Evolutionary conservation across 2,329 filamentous ascomycete species (phyloP).

Genomic region (Anisogramma anomala): DNA sequence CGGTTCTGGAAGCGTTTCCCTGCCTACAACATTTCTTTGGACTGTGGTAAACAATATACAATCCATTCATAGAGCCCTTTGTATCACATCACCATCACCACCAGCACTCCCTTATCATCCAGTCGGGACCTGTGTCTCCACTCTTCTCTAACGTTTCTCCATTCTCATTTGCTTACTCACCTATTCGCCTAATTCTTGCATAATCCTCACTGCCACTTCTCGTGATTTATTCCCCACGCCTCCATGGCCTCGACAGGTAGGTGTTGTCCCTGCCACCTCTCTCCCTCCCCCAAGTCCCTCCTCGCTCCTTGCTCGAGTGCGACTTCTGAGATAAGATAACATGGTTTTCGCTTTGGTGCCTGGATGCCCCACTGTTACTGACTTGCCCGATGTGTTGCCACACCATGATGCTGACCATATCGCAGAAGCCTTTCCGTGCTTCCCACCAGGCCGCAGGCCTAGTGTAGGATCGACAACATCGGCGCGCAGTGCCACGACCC

Average conservation of each 20-base stretch:
- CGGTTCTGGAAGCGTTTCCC: no score
- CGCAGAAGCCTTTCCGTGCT: slow-evolving; percentile 13
- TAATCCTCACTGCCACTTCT: neutral
- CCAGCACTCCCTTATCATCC: neutral
- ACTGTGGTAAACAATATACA: neutral
- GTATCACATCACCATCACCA: no score
- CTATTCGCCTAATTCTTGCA: neutral
- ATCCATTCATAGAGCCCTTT: slow-evolving; percentile 4
- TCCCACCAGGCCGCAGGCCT: slow-evolving; percentile 10
- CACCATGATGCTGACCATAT: slow-evolving; percentile 2
- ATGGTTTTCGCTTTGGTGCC: neutral
- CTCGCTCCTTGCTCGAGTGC: neutral
- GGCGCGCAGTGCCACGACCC: slow-evolving; percentile 41
- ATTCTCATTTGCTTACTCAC: slow-evolving; percentile 1
- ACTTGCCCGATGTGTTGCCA: neutral
- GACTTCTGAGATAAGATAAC: neutral
- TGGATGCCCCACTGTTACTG: neutral
- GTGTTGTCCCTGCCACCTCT: neutral
- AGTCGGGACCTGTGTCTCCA: slow-evolving; percentile 10
- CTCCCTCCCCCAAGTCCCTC: neutral
- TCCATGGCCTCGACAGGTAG: slow-evolving; percentile 15
- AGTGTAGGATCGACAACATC: slow-evolving; percentile 33
- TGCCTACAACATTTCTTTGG: no score
- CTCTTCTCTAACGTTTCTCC: slow-evolving; percentile 9
- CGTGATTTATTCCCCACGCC: neutral